A percentile compares a stretch with the other conserved stretches of the same genome.
Conservation (phyloP, 2,329 filamentous ascomycete species). For the Cordyceps cicadae region DNA sequence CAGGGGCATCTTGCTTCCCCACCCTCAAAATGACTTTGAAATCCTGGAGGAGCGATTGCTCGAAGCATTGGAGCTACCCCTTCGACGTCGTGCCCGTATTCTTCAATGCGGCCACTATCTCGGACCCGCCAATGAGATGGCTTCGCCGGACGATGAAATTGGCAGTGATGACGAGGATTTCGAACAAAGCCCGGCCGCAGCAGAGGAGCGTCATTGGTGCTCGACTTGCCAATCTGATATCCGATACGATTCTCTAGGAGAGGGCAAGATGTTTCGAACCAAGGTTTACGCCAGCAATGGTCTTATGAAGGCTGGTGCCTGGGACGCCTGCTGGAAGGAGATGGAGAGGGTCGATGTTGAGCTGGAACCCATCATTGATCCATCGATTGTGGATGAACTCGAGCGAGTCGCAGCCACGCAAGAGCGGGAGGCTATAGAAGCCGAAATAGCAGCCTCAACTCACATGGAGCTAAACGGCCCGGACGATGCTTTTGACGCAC, state of each 20-base stretch:
- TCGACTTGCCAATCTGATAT: constrained; percentile 47
- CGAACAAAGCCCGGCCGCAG: constrained; percentile 18
- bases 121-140: constrained; percentile 46
- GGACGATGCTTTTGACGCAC: constrained; percentile 12
- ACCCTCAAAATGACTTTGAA: constrained; percentile 74
- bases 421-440: constrained; percentile 30
- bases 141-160: constrained; percentile 35
- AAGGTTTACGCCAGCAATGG: constrained; percentile 94
- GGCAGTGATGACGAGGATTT: constrained; percentile 38
- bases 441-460: constrained; percentile 20
- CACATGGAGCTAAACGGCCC: constrained; percentile 13
- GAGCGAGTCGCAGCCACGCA: constrained; percentile 43
- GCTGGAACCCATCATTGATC: constrained; percentile 64
- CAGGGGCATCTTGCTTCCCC: constrained; percentile 65
- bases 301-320: constrained; percentile 82
- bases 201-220: constrained; percentile 45
- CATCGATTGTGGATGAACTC: constrained; percentile 50
- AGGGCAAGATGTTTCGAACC: constrained; percentile 59
- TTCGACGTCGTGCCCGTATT: constrained; percentile 56
- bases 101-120: constrained; percentile 72
- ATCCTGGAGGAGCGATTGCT: constrained; percentile 68
- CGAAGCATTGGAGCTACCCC: constrained; percentile 63
- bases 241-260: constrained; percentile 43
- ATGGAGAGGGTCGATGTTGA: constrained; percentile 99
- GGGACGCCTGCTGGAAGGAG: constrained; percentile 89